Base-by-base conservation (phyloP, 2,329 filamentous ascomycete species). In the Fusarium sp. region DNA sequence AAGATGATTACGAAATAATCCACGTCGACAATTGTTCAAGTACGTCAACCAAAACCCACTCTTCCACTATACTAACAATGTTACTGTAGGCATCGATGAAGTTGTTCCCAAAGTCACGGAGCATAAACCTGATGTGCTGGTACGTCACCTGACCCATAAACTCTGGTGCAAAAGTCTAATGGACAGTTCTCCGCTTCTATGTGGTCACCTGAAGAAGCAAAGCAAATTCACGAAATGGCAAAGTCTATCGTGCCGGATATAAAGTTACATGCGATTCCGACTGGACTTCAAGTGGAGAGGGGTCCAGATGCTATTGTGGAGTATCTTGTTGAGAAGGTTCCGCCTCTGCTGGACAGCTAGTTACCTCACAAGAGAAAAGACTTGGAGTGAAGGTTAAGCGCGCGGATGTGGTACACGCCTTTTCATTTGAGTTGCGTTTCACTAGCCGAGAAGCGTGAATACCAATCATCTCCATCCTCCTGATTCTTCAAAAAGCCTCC, bases 201-300 rank as follows among this genome's bases (percentile, higher is more conserved):
- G 61, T 64, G 61, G 61, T 44, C 61, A 1, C 2, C 43, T 1
- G 61, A 64, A 3, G 61, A 64, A 12, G 61, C 61, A 3, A 13
- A 58, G n/a, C 29, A 64, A 5, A 64, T 64, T 11, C 61, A 64
- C 29, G 45, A 59, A 4, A 8, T 64, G 20, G 61, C 61, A 16
- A 64, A 38, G n/a, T 64, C 61, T n/a, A 64, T 64, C 6, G 61
- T 64, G 7, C 61, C 61, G 3, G 18, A 48, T 4, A 64, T 64
- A 1, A 64, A 64, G 2, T 20, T 64, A 6, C 61, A 64, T 12
- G 61, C 61, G 11, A 64, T 64, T 13, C 61, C 61, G 0, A 63
- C 59, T 12, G 61, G 61, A 2, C 10, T 64, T 4, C 61, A 64
- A 13, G 59, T 64, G 8, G 59, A 64, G 29, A 41, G 44, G 3